Base-by-base conservation (phyloP, 169 alveolate genomes). In the Theileria parva region DNA sequence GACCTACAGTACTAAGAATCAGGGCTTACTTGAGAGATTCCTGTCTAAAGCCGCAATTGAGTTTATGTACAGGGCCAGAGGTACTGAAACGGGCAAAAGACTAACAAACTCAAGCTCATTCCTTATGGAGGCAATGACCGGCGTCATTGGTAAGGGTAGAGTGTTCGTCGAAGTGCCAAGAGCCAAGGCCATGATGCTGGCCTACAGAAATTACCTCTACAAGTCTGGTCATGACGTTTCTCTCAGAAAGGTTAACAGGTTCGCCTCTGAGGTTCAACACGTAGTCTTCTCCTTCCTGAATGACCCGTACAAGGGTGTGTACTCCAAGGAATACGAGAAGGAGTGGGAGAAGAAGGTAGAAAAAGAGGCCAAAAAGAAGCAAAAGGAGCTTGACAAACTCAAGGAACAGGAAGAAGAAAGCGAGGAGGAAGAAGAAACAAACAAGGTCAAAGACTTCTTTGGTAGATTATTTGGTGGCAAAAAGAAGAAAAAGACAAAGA, bases 161-260 rank as follows among this genome's bases (percentile, higher is more conserved):
- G 17, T 63, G 48, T 63, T n/a, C 71, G 23, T 63, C 0, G 71
- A 63, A 13, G 23, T 63, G 8, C 50, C 71, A 9, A 7, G 71
- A 25, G 71, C 25, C 6, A 63, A 51, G 50, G 39, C 23, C 21
- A 39, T 63, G 27, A n/a, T 63, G 39, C 17, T 63, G 71, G 39
- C 0, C 1, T 63, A 7, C 71, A 63, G 71, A n/a, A 63, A 63
- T 32, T 63, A 63, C 71, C 71, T 63, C 53, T 63, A 27, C 71
- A 63, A 30, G 50, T 63, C 71, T 15, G 71, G 71, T 5, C 9
- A 11, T 21, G 50, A 15, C 71, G 71, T 63, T 15, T 7, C 28
- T 21, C 32, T 63, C 9, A 23, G 21, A 17, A 63, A 63, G 19
- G 71, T 63, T 13, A 63, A 63, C 50, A 23, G 15, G 13, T 63